Evolutionary conservation across 768 basidiomycete species (phyloP).

Genomic region (Clathrus columnatus): DNA sequence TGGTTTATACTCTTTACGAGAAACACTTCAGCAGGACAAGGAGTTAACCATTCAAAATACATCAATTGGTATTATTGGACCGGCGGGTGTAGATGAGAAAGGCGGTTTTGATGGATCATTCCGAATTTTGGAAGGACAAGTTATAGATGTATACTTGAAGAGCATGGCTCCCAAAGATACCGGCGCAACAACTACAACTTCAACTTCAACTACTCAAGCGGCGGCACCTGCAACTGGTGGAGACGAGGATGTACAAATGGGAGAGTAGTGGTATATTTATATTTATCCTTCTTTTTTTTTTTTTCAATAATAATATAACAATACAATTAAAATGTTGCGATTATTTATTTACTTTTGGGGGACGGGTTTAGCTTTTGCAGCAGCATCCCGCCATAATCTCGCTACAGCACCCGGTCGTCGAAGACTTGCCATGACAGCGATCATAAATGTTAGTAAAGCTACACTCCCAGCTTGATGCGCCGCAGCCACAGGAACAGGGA

Average conservation of each 20-base stretch:
- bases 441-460: conserved; percentile 70
- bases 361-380: conserved; percentile 13
- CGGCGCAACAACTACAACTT: conserved; percentile 18
- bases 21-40: conserved; percentile 98
- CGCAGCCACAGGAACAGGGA: conserved; percentile 87
- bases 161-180: conserved; percentile 68
- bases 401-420: conserved; percentile 64
- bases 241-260: conserved; percentile 85
- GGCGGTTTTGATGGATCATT: conserved; percentile 51
- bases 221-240: conserved; percentile 31
- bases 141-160: conserved; percentile 63
- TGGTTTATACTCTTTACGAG: conserved; percentile 88
- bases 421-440: conserved; percentile 66
- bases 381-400: conserved; percentile 43
- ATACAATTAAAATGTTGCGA: background rate
- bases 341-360: background rate
- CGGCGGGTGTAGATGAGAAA: conserved; percentile 51
- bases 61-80: conserved; percentile 86
- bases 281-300: too few species aligned
- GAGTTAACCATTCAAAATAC: conserved; percentile 91
- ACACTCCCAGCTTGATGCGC: conserved; percentile 95
- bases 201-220: conserved; percentile 28
- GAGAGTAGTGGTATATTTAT: conserved; percentile 40
- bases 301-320: background rate
- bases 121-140: conserved; percentile 81